Base-by-base conservation (phyloP, 2,329 filamentous ascomycete genomes). In the Monosporascus sp. region DNA sequence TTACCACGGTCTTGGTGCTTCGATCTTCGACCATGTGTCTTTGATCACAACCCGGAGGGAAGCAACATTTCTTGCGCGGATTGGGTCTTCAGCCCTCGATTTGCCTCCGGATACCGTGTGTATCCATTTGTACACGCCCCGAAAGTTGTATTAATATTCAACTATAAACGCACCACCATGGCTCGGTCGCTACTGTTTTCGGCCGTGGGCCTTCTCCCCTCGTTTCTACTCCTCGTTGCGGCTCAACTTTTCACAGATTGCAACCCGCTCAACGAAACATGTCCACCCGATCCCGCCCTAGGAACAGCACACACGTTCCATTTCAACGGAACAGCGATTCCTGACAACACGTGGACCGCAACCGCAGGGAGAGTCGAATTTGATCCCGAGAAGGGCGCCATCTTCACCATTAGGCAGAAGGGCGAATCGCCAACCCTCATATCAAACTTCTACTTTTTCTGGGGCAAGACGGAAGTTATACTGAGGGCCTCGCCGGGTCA, bases 401-500 rank as follows among this genome's bases (percentile, higher is more conserved):
- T 80, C 52, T 92, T 95, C 73, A 87, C 80, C 50, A 85, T 96
- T 71, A 74, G 70, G 52, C 78, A 86, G 67, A 79, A 84, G 58
- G 83, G 86, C 58, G 84, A 95, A 63, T 88, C 90, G 0, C 89
- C 91, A 1, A 95, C 90, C 1, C 81, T 96, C 57, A 81, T 85
- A 59, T 85, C 88, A 47, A 84, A 85, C 62, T 93, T 91, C 69
- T 94, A 91, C 74, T 88, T 96, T 71, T 91, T 95, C 76, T 93
- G 88, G 60, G 91, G 91, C 51, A 83, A 85, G 55, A 85, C 90
- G 52, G 89, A 94, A 70, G 79, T 93, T 54, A 78, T 82, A 60
- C 81, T 95, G 76, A 89, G 90, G 74, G 88, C 88, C 4, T 85
- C 91, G 1, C 73, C 77, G 1, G 91, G 91, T 19, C 74, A 74